These are phyloP conservation scores for Cordyceps pruinosa DNA, from an alignment of 2,329 filamentous ascomycete species.

Conservation along the genomic window DNA sequence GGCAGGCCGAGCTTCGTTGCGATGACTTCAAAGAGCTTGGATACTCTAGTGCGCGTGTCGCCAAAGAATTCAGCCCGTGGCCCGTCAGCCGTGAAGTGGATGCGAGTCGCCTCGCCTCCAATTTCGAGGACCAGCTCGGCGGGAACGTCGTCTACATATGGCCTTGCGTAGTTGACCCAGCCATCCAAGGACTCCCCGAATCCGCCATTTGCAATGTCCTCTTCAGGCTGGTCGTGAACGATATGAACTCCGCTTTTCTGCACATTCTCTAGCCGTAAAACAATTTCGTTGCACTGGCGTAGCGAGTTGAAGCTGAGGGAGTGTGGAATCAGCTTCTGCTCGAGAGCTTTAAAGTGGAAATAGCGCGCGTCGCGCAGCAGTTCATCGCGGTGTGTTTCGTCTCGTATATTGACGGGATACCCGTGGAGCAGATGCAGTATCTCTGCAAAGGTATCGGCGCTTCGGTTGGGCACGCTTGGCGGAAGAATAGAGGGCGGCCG, in stretches of 20 bases:
- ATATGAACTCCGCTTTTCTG: slow-evolving; percentile 77
- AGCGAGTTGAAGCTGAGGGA: slow-evolving; percentile 67
- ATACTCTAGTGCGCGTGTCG: slow-evolving; percentile 61
- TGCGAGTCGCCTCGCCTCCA: slow-evolving; percentile 54
- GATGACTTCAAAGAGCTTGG: slow-evolving; percentile 72
- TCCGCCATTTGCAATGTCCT: not conserved
- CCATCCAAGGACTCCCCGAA: slow-evolving; percentile 27
- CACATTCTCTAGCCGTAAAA: slow-evolving; percentile 76
- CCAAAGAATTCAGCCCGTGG: slow-evolving; percentile 66
- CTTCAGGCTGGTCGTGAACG: slow-evolving; percentile 35
- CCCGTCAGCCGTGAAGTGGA: slow-evolving; percentile 38
- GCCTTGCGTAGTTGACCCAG: slow-evolving; percentile 74
- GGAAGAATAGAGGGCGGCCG: slow-evolving; percentile 82
- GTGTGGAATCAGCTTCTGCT: slow-evolving; percentile 79
- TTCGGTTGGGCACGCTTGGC: slow-evolving; percentile 72
- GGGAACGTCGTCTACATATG: slow-evolving; percentile 70
- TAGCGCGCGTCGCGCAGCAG: slow-evolving; percentile 83
- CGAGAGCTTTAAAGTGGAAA: slow-evolving; percentile 85
- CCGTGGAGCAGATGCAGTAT: slow-evolving; percentile 75
- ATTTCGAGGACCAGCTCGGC: slow-evolving; percentile 77
- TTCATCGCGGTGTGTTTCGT: slow-evolving; percentile 68
- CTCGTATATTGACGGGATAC: slow-evolving; percentile 70
- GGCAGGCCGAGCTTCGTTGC: slow-evolving; percentile 70
- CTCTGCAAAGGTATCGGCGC: slow-evolving; percentile 77
- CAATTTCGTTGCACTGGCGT: slow-evolving; percentile 64